phyloP scores from a whole-genome alignment of 2,329 filamentous ascomycete genomes.

The Coleophoma cylindrospora region DNA sequence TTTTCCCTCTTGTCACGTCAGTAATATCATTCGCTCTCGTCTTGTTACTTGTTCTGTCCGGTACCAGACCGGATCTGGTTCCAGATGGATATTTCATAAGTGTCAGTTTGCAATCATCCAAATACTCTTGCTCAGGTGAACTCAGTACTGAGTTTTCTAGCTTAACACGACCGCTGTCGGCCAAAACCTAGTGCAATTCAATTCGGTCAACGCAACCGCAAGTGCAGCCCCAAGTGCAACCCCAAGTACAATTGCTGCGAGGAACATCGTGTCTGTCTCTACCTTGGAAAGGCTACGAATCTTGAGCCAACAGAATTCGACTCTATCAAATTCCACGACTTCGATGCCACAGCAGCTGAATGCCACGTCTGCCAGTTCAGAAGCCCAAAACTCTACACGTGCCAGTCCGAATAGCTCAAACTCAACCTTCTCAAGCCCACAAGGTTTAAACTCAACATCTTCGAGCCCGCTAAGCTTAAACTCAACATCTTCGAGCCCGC shows the following conservation, averaged over 20 bases:
- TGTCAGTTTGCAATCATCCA: slow-evolving; percentile 1
- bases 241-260: background rate
- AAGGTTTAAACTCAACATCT: too few species aligned
- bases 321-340: background rate
- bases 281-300: background rate
- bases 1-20: slow-evolving; percentile 5
- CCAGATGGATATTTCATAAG: slow-evolving; percentile 5
- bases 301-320: background rate
- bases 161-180: slow-evolving; percentile 6
- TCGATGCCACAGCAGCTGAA: background rate
- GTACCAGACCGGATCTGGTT: slow-evolving; percentile 4
- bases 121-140: background rate
- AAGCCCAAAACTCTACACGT: background rate
- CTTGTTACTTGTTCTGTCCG: slow-evolving; percentile 5
- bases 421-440: background rate
- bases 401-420: background rate
- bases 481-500: too few species aligned
- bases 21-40: slow-evolving; percentile 3
- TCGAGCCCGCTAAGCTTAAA: too few species aligned
- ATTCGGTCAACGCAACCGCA: background rate
- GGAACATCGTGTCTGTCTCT: background rate
- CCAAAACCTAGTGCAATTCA: slow-evolving; percentile 2
- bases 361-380: background rate
- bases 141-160: background rate
- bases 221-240: background rate